Conservation (phyloP, 2,329 filamentous ascomycete genomes). For the Corniculantispora saksenae region DNA sequence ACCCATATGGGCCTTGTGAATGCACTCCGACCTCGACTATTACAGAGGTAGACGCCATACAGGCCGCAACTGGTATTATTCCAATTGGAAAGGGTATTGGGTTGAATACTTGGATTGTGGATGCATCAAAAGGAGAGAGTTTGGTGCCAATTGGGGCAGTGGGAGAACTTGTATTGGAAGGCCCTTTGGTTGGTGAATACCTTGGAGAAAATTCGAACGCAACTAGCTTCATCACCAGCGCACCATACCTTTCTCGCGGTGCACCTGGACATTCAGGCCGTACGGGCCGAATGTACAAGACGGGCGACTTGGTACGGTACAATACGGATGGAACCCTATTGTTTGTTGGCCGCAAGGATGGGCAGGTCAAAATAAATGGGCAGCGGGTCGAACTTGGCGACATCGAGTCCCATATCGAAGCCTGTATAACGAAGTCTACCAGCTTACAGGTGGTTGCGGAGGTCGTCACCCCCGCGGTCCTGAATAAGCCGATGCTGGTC, state of each 20-base stretch:
- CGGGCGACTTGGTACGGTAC: conserved; percentile 50
- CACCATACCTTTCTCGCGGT: conserved; percentile 29
- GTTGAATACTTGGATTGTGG: conserved; percentile 32
- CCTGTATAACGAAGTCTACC: background rate
- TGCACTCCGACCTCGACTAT: background rate
- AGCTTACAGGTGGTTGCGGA: conserved; percentile 1
- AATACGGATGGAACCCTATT: conserved; percentile 42
- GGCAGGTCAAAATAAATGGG: conserved; percentile 61
- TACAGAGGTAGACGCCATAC: background rate
- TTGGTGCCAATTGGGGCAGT: conserved; percentile 33
- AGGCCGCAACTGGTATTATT: background rate
- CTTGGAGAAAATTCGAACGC: conserved; percentile 49
- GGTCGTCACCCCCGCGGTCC: background rate
- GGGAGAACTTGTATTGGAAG: conserved; percentile 42
- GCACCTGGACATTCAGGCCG: background rate
- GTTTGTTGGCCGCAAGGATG: conserved; percentile 56
- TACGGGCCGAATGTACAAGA: conserved; percentile 41
- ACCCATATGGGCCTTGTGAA: background rate
- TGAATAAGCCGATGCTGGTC: conserved; percentile 6
- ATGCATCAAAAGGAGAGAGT: conserved; percentile 29
- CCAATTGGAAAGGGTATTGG: conserved; percentile 20
- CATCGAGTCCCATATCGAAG: conserved; percentile 25
- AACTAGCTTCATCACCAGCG: conserved; percentile 43
- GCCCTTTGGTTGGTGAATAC: conserved; percentile 52
- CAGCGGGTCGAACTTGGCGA: conserved; percentile 54